Evolutionary conservation across 2,329 filamentous ascomycete genomes (phyloP).

Genomic region (Fusarium sp.): DNA sequence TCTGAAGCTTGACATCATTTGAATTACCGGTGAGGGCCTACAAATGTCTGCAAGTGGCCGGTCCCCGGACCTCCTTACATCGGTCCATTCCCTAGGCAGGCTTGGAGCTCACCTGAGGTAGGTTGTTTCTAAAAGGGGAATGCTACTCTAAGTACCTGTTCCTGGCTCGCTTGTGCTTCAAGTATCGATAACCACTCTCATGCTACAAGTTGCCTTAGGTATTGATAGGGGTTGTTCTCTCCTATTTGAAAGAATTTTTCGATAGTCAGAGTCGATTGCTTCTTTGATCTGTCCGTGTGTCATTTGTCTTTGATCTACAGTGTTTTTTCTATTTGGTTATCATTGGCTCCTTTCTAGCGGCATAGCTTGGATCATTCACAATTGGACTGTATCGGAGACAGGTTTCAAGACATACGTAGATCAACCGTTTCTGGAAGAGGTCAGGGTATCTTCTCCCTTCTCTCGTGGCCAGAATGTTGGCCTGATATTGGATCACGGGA

Average conservation of each 20-base stretch:
- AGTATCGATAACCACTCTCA: constrained; percentile 1
- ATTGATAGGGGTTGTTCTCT: constrained; percentile 15
- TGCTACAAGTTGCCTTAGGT: not conserved
- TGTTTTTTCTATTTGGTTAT: not conserved
- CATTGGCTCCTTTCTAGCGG: not conserved
- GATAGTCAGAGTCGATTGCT: not conserved
- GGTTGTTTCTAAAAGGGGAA: constrained; percentile 36
- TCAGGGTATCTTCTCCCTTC: constrained; percentile 4
- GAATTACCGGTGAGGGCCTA: not conserved
- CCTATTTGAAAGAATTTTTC: not conserved
- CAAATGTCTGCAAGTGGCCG: not conserved
- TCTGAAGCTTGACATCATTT: not conserved
- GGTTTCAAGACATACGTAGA: constrained; percentile 14
- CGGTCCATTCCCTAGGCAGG: constrained; percentile 14
- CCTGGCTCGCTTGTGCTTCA: constrained; percentile 23
- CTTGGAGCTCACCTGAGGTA: constrained; percentile 21
- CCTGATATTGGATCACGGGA: not conserved
- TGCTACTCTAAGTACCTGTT: constrained; percentile 14
- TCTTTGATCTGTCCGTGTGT: not conserved
- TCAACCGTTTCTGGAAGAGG: not conserved
- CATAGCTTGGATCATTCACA: not conserved
- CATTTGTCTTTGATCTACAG: not conserved
- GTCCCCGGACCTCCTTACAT: constrained; percentile 4
- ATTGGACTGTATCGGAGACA: constrained; percentile 10
- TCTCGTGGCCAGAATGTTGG: not conserved